phyloP scores from a whole-genome alignment of 805 yeast genomes.

The Kodamaea leandrae region DNA sequence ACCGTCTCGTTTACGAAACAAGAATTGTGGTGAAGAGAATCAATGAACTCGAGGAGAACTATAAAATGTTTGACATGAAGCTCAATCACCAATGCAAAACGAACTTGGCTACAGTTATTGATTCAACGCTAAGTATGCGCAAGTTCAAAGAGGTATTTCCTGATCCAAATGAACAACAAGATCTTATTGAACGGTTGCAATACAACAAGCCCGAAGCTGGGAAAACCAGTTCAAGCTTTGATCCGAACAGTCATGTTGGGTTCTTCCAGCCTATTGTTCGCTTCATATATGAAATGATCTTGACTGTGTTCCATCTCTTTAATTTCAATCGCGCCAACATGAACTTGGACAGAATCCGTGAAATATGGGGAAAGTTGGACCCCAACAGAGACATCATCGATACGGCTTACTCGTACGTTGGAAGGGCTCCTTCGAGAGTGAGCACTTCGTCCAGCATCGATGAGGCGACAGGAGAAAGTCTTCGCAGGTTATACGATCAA shows the following conservation, averaged over 20 bases:
- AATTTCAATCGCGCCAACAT: conserved; percentile 40
- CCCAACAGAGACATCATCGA: conserved; percentile 39
- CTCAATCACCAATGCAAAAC: conserved; percentile 26
- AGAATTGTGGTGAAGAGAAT: conserved; percentile 39
- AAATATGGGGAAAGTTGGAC: conserved; percentile 38
- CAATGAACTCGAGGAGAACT: conserved; percentile 38
- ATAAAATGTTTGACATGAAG: conserved; percentile 26
- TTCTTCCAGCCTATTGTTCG: conserved; percentile 24
- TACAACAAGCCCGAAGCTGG: background rate
- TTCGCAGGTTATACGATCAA: background rate
- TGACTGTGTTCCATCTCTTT: conserved; percentile 32
- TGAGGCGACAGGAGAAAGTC: background rate
- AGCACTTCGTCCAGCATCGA: conserved; percentile 7
- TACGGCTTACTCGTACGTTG: conserved; percentile 33
- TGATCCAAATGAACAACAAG: conserved; percentile 27
- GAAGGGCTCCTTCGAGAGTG: conserved; percentile 17
- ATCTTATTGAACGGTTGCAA: conserved; percentile 23
- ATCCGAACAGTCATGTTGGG: conserved; percentile 8
- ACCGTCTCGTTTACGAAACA: conserved; percentile 39
- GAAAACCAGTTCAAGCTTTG: background rate
- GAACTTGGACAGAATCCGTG: conserved; percentile 42
- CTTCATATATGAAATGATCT: conserved; percentile 33
- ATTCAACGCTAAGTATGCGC: conserved; percentile 26
- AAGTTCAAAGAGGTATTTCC: conserved; percentile 31
- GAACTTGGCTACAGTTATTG: conserved; percentile 26